These are phyloP conservation scores for Suillus lakei DNA, from an alignment of 768 basidiomycete species.

Conservation along the genomic window DNA sequence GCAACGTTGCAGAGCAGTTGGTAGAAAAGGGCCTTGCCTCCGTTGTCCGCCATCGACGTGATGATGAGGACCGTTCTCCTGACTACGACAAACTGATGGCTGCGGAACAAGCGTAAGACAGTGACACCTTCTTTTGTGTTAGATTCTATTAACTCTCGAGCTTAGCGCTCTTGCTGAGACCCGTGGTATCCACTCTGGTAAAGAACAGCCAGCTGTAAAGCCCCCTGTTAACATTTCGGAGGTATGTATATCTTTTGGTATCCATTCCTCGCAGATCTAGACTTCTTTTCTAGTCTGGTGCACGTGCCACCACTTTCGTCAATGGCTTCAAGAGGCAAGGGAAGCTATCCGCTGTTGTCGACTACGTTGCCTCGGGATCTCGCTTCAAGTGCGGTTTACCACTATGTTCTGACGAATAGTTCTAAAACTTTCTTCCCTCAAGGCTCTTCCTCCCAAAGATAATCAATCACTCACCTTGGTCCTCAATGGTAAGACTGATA, in stretches of 20 bases:
- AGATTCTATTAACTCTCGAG: conserved; percentile 14
- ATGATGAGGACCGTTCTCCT: conserved; percentile 94
- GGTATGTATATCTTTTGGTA: conserved; percentile 43
- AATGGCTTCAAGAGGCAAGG: conserved; percentile 92
- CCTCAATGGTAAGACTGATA: conserved; percentile 64
- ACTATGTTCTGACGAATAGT: background rate
- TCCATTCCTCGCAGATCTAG: conserved; percentile 1
- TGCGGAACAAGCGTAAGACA: conserved; percentile 86
- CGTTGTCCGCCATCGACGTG: conserved; percentile 89
- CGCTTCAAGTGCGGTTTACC: conserved; percentile 78
- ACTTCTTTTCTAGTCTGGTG: conserved; percentile 50
- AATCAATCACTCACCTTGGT: conserved; percentile 94
- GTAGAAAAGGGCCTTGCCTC: conserved; percentile 93
- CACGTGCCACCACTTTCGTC: conserved; percentile 85
- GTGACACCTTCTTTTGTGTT: background rate
- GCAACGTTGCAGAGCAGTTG: conserved; percentile 91
- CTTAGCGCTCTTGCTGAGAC: conserved; percentile 74
- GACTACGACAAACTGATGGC: conserved; percentile 96
- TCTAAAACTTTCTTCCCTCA: conserved; percentile 11
- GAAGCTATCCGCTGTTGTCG: conserved; percentile 82
- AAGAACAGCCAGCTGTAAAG: conserved; percentile 81
- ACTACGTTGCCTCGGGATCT: conserved; percentile 93
- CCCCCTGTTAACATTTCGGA: conserved; percentile 92
- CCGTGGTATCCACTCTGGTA: conserved; percentile 90
- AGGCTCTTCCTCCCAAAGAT: conserved; percentile 86